Evolutionary conservation across 2,329 filamentous ascomycete genomes (phyloP), one percentile per base, ranked within the genome.

Genomic region (Scopulariopsis brevicaulis): DNA sequence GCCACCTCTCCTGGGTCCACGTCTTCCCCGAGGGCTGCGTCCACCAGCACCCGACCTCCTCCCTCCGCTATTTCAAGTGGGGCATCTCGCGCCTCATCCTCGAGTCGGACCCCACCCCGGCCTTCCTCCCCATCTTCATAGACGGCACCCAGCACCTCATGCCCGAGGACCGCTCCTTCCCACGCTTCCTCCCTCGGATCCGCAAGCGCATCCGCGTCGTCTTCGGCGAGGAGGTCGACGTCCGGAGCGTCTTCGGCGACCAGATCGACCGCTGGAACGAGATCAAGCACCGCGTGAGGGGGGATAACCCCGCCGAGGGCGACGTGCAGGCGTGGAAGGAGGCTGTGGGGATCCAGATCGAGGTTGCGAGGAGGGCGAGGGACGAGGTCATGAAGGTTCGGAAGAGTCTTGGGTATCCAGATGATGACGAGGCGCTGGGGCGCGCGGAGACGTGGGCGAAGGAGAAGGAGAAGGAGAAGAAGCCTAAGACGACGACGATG

Each of bases 11-110:
- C 5, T 99, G 94, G 94, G 77, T 99, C 4, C 94, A 99, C 71
- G 87, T 97, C 58, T 97, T 97, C 70, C 94, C 94, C 14, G 94
- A 99, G 73, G 94, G 91, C 54, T 90, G 89, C 70, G 90, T 96
- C 53, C 92, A 97, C 71, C 94, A 99, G 73, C 85, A 90, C 63
- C 81, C 87, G 1, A 76, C 84, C 50, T 84, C 85, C 65, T 83
- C 86, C 8, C 86, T 97, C 78, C 87, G 94, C 34, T 99, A 99
- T 74, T 97, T 97, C 82, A 96, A 96, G 75, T 99, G 94, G 94
- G 94, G 94, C 1, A 79, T 97, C 1, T 90, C 93, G 7, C 84
- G 94, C 2, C 79, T 97, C 59, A 94, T 99, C 59, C 82, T 99
- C 53, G 94, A 99, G 71, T 83, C 87, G 53, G 88, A 93, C 54